Conservation (phyloP, 139 green algal species). For the Volvox africanus region DNA sequence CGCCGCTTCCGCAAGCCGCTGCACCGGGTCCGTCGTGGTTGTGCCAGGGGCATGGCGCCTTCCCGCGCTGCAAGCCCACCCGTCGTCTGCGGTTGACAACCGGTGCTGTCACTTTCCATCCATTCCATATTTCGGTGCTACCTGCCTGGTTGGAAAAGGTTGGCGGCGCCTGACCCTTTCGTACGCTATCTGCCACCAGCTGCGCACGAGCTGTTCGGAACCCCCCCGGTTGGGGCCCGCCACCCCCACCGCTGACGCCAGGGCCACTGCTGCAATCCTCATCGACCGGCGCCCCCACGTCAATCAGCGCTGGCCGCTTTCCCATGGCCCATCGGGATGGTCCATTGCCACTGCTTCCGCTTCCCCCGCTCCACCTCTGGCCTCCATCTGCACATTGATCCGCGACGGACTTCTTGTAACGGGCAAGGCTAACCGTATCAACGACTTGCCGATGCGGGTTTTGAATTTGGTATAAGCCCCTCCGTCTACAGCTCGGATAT, state of each 20-base stretch:
- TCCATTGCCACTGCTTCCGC: not conserved
- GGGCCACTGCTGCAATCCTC: not conserved
- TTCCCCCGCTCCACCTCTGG: not conserved
- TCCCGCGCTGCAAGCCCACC: no score
- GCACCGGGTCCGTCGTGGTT: no score
- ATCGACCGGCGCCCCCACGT: not conserved
- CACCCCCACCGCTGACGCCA: not conserved
- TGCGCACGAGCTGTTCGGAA: conserved; percentile 64
- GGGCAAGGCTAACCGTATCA: no score
- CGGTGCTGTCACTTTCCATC: no score
- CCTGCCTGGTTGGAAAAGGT: conserved; percentile 30
- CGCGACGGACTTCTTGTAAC: no score
- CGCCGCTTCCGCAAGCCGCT: no score
- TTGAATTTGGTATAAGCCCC: no score
- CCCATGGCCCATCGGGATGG: not conserved
- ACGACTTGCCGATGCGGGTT: no score
- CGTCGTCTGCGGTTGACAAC: no score
- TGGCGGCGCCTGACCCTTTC: conserved; percentile 60
- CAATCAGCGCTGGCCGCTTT: not conserved
- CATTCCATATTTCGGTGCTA: no score
- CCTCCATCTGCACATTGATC: not conserved
- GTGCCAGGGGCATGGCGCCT: no score
- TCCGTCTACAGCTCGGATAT: no score
- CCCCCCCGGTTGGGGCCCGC: not conserved
- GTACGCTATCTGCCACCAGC: conserved; percentile 55